These are phyloP conservation scores for Shiraia bambusicola DNA, from an alignment of 2,329 filamentous ascomycete species.

Conservation along the genomic window DNA sequence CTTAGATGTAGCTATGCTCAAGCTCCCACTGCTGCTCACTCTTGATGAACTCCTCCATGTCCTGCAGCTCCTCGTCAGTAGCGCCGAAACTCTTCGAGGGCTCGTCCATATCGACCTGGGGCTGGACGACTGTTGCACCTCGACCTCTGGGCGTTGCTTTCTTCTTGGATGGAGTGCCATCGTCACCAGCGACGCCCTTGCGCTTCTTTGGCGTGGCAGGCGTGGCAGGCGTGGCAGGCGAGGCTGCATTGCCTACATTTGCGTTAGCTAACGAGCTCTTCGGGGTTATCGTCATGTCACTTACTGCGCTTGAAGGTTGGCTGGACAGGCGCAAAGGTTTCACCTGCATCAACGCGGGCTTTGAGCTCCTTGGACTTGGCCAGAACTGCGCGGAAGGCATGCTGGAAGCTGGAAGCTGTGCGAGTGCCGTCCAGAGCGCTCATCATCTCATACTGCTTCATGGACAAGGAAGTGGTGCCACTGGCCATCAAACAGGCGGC, in stretches of 20 bases:
- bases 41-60: slow-evolving; percentile 17
- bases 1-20: no score
- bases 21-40: slow-evolving; percentile 10
- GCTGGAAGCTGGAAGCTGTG: slow-evolving; percentile 28
- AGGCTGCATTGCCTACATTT: slow-evolving; percentile 7
- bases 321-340: slow-evolving; percentile 24
- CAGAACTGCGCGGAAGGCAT: slow-evolving; percentile 27
- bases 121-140: slow-evolving; percentile 12
- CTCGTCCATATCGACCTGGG: not conserved
- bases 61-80: slow-evolving; percentile 5
- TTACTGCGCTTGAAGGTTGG: slow-evolving; percentile 28
- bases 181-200: slow-evolving; percentile 10
- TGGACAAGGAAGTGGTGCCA: slow-evolving; percentile 20
- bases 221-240: slow-evolving; percentile 19
- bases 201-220: slow-evolving; percentile 22
- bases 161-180: slow-evolving; percentile 23
- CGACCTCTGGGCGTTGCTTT: slow-evolving; percentile 18
- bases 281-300: slow-evolving; percentile 1
- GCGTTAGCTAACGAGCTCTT: slow-evolving; percentile 1
- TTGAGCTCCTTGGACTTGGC: slow-evolving; percentile 34
- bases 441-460: slow-evolving; percentile 32
- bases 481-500: slow-evolving; percentile 26
- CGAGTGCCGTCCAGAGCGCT: slow-evolving; percentile 26
- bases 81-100: slow-evolving; percentile 1
- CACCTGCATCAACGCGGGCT: slow-evolving; percentile 24